Base-by-base conservation (phyloP, 345 rosid genomes). In the Sonneratia caseolaris region DNA sequence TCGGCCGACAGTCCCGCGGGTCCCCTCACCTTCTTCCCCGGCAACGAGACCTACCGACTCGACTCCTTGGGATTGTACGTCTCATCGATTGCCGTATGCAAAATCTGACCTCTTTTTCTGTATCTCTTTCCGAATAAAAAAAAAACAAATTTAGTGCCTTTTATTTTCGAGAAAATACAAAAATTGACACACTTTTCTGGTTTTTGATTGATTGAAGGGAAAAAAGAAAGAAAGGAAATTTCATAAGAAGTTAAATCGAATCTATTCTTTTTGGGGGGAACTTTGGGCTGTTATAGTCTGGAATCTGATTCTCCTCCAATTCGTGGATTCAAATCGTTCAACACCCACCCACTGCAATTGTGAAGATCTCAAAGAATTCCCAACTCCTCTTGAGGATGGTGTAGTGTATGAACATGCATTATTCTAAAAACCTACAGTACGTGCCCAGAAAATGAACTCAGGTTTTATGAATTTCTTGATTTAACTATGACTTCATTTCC, bases 41-140 rank as follows among this genome's bases (percentile, higher is more conserved):
- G 98, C 59, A 92, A 95, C 76, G 86, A 86, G 42, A 95, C 98
- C 79, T 1, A 69, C 71, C 87, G 79, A 21, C 45, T 85, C 42
- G 53, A 71, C 75, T 1, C 70, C 59, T 66, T 95, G 42, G 99
- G 98, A 89, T 92, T 73, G 99, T 95, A 86, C 66, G 94, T 67
- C 27, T n/a, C 45, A 27, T 65, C 57, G 36, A 57, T 69, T 74
- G 19, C 48, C 10, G 49, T 67, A 13, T 38, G 35, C 69, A 11
- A 37, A 37, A 65, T 19, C 7, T 35, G 66, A 27, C 48, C 9
- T n/a, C 19, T 53, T 70, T 37, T 7, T 27, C 24, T 51, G 6
- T 2, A 3, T 57, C 68, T 73, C 4, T 8, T 51, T 18, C 70
- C 37, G 43, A 51, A 10, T 36, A 35, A 4, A 37, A 51, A 0